These are phyloP conservation scores for Terfezia boudieri DNA, from an alignment of 495 filamentous ascomycete species.

Conservation along the genomic window DNA sequence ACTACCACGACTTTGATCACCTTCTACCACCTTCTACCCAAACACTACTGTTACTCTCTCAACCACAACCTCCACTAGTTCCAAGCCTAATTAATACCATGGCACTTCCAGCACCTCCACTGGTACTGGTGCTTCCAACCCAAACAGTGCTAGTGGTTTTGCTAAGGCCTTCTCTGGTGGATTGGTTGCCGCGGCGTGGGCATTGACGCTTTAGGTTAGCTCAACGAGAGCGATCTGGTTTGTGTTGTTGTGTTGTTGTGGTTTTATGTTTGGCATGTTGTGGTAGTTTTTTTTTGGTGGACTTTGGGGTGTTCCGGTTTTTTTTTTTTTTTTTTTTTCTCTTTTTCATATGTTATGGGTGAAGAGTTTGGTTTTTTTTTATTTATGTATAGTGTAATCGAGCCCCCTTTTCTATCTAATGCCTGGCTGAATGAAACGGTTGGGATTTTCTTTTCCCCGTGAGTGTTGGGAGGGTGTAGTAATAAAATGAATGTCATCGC, in stretches of 20 bases:
- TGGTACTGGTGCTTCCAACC: not conserved
- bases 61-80: not conserved
- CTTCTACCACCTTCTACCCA: not conserved
- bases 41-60: not conserved
- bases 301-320: not conserved
- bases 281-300: not conserved
- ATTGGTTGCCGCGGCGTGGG: not conserved
- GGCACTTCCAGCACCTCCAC: not conserved
- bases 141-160: not conserved
- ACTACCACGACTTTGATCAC: constrained; percentile 9
- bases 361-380: too few species aligned
- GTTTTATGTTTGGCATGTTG: not conserved
- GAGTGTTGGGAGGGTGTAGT: too few species aligned
- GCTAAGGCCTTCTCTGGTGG: not conserved
- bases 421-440: too few species aligned
- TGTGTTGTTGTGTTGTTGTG: not conserved
- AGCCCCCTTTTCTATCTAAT: too few species aligned
- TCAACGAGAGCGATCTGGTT: not conserved
- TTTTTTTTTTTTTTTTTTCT: too few species aligned
- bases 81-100: not conserved
- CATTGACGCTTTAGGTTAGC: too few species aligned
- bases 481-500: too few species aligned
- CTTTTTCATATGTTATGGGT: too few species aligned
- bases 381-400: too few species aligned
- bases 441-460: too few species aligned